These are phyloP conservation scores for Gynochthodes officinalis DNA, from an alignment of 257 asterid species.

Conservation along the genomic window DNA sequence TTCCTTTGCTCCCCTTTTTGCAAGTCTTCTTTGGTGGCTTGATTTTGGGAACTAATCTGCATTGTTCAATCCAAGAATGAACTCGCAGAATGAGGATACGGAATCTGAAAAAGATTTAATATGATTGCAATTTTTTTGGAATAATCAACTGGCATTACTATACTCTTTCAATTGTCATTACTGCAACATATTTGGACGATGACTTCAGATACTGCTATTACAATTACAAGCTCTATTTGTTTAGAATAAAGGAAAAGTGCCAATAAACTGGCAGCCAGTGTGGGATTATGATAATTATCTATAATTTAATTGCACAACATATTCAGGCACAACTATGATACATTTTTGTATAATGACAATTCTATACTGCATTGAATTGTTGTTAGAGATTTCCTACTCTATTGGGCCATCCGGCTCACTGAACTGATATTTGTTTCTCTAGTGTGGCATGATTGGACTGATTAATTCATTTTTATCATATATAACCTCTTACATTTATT, in stretches of 20 bases:
- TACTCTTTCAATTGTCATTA: background rate
- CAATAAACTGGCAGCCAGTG: background rate
- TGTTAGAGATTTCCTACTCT: background rate
- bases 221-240: background rate
- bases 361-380: background rate
- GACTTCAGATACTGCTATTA: background rate
- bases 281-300: background rate
- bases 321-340: background rate
- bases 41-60: background rate
- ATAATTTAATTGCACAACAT: background rate
- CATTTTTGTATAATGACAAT: background rate
- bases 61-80: background rate
- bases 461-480: background rate
- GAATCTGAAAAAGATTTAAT: background rate
- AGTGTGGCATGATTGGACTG: background rate
- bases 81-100: background rate
- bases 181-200: background rate
- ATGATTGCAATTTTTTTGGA: background rate
- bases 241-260: background rate
- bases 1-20: background rate
- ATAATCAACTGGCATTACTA: background rate
- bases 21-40: background rate
- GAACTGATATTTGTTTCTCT: background rate
- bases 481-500: background rate
- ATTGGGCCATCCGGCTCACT: background rate